A percentile compares a stretch with the other conserved stretches of the same genome.
These are phyloP conservation scores for Arabidopsis hybrid DNA, from an alignment of 441 rosid genomes.

Conservation along the genomic window DNA sequence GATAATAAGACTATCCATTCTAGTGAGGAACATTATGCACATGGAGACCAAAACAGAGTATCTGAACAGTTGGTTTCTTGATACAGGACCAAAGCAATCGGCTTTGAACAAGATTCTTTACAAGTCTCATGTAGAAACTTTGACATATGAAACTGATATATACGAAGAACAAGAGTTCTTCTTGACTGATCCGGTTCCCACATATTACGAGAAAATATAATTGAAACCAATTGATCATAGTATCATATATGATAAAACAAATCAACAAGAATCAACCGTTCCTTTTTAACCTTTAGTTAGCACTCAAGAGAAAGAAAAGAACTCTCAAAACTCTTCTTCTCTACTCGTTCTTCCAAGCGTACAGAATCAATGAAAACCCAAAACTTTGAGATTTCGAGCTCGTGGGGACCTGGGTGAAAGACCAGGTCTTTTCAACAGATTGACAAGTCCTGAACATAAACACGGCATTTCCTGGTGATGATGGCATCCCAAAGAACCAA, in stretches of 20 bases:
- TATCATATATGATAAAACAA: conserved; percentile 13
- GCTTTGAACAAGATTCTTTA: conserved; percentile 26
- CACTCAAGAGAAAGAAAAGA: conserved; percentile 37
- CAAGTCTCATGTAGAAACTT: conserved; percentile 23
- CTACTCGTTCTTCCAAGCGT: conserved; percentile 88
- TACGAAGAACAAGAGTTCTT: conserved; percentile 19
- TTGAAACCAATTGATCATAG: conserved; percentile 20
- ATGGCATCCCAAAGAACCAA: conserved; percentile 85
- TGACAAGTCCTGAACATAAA: conserved; percentile 88
- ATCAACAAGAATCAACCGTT: conserved; percentile 54
- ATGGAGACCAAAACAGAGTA: conserved; percentile 3
- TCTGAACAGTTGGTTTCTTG: conserved; percentile 17
- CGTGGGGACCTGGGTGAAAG: conserved; percentile 55
- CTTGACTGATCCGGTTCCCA: conserved; percentile 19
- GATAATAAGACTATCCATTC: neutral
- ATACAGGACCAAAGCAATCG: conserved; percentile 15
- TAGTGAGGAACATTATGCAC: neutral
- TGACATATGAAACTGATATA: conserved; percentile 22
- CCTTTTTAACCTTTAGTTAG: conserved; percentile 46
- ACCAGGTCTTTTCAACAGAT: conserved; percentile 56
- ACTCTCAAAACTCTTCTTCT: conserved; percentile 37
- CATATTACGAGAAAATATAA: neutral
- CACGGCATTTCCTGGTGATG: conserved; percentile 74
- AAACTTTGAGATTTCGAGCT: conserved; percentile 63
- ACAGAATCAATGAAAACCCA: conserved; percentile 78